Conservation (phyloP, 306 rosid genomes). For the Chamaecrista fasciculata region DNA sequence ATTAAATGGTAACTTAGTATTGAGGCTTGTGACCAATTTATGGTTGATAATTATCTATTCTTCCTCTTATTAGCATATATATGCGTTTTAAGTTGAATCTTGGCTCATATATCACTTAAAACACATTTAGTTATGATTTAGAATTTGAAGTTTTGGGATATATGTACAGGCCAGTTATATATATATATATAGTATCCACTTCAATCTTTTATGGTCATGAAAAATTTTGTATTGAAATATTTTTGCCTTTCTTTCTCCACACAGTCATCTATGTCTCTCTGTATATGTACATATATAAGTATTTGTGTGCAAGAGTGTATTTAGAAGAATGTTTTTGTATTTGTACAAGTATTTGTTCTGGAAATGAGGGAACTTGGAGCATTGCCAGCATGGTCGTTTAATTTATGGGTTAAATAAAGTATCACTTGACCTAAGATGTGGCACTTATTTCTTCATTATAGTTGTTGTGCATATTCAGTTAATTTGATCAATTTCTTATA, state of each 20-base stretch:
- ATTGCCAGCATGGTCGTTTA: neutral
- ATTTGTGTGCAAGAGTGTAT: neutral
- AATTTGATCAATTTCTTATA: conserved; percentile 21
- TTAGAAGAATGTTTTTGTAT: neutral
- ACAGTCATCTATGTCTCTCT: neutral
- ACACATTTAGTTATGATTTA: conserved; percentile 1
- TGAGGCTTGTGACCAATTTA: conserved; percentile 13
- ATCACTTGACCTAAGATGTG: conserved; percentile 10
- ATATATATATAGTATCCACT: neutral
- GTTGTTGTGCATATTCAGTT: conserved; percentile 1
- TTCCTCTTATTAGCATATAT: neutral
- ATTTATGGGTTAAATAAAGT: conserved; percentile 1
- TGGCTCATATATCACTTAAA: neutral
- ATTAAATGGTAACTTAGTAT: neutral
- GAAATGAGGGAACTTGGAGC: neutral
- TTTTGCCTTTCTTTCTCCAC: neutral
- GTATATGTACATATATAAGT: neutral
- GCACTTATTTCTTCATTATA: neutral
- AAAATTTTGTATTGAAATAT: neutral
- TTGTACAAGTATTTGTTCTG: neutral
- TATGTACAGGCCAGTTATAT: neutral
- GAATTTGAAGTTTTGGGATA: neutral
- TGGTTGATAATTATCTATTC: conserved; percentile 8
- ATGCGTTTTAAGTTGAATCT: neutral
- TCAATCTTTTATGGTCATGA: conserved; percentile 4